Evolutionary conservation across 441 rosid species (phyloP).

Genomic region (Erodium trifolium): DNA sequence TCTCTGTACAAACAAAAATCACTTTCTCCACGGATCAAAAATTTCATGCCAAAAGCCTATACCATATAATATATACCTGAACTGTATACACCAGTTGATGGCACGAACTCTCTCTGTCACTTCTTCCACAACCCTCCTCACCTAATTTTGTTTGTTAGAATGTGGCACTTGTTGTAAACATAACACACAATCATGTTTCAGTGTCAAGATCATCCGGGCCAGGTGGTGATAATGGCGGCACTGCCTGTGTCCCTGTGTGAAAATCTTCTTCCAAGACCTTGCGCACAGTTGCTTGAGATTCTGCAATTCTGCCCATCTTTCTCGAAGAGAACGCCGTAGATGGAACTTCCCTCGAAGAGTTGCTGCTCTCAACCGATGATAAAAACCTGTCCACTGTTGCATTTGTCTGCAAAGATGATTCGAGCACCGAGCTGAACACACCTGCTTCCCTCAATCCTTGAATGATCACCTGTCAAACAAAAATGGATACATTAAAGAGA

Average conservation of each 20-base stretch:
- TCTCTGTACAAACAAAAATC: too few relatives aligned
- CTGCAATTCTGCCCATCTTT: conserved; percentile 14
- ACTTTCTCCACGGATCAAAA: too few relatives aligned
- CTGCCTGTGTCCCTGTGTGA: conserved; percentile 14
- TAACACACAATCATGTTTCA: too few relatives aligned
- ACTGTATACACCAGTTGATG: too few relatives aligned
- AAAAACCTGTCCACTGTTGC: conserved; percentile 30
- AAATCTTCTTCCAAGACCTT: conserved; percentile 15
- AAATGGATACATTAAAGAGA: neutral
- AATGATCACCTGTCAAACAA: conserved; percentile 43
- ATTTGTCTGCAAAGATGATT: conserved; percentile 32
- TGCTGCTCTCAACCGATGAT: conserved; percentile 23
- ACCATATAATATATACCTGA: too few relatives aligned
- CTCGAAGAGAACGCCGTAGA: conserved; percentile 8
- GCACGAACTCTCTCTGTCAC: too few relatives aligned
- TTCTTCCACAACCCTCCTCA: too few relatives aligned
- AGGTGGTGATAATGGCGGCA: conserved; percentile 17
- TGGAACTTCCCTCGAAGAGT: conserved; percentile 23
- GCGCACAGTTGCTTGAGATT: conserved; percentile 16
- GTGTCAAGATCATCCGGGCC: neutral
- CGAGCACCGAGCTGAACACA: conserved; percentile 47
- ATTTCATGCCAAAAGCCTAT: too few relatives aligned
- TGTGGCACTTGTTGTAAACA: too few relatives aligned
- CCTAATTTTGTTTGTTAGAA: too few relatives aligned
- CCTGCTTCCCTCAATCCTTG: conserved; percentile 80